phyloP scores from a whole-genome alignment of 768 basidiomycete species.

The Russula lepida region DNA sequence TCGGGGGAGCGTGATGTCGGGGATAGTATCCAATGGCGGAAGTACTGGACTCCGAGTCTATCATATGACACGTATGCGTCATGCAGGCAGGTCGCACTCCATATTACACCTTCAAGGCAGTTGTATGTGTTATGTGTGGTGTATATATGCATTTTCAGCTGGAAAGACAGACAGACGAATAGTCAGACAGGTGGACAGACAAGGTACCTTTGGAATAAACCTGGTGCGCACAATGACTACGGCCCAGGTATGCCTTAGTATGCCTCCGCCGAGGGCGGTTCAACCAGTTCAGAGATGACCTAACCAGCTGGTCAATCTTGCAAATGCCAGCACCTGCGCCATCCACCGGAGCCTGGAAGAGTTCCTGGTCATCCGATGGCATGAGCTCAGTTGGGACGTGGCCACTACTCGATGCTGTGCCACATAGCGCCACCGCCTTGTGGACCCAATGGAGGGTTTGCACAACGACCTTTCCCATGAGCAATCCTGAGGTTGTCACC shows the following conservation, averaged over 20 bases:
- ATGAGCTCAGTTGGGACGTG: constrained; percentile 9
- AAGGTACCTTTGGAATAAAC: constrained; percentile 12
- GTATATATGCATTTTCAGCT: constrained; percentile 11
- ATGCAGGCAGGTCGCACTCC: constrained; percentile 6
- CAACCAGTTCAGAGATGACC: constrained; percentile 8
- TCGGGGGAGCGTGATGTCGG: neutral
- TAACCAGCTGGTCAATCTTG: constrained; percentile 9
- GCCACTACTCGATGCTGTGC: constrained; percentile 38
- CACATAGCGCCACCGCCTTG: constrained; percentile 54
- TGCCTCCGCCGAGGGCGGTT: constrained; percentile 6
- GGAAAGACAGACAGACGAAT: constrained; percentile 9
- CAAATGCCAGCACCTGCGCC: neutral
- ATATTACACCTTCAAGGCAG: constrained; percentile 7
- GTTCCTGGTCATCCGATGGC: constrained; percentile 11
- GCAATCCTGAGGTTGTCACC: constrained; percentile 88
- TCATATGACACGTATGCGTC: neutral
- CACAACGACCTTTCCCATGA: constrained; percentile 93
- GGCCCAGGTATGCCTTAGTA: neutral
- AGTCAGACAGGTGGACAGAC: no score
- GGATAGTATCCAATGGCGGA: neutral
- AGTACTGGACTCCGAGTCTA: neutral
- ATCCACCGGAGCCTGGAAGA: constrained; percentile 14
- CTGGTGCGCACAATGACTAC: neutral
- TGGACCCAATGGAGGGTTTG: constrained; percentile 81
- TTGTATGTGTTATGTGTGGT: constrained; percentile 6